Percentiles rank a stretch among this genome's conserved stretches.
Conservation (phyloP, 805 yeast species). For the Phaffomyces antillensis region DNA sequence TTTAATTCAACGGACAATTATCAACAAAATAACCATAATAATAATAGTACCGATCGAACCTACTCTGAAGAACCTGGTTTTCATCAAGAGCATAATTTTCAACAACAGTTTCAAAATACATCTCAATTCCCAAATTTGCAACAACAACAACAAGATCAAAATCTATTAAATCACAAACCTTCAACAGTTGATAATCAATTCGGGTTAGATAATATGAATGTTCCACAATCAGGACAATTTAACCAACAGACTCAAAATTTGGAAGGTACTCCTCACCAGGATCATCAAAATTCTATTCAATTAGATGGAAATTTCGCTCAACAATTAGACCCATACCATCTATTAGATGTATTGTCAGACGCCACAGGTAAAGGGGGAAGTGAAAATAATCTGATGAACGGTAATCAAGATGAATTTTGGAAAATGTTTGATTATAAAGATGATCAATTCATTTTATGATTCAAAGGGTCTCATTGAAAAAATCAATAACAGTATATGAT, state of each 20-base stretch:
- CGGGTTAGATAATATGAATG: no score
- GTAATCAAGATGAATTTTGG: slow-evolving; percentile 20
- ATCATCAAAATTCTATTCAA: not conserved
- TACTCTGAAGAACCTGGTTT: not conserved
- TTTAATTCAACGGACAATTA: not conserved
- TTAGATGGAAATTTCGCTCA: not conserved
- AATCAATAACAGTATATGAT: not conserved
- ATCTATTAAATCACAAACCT: not conserved
- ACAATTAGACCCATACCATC: slow-evolving; percentile 5
- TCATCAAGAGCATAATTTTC: slow-evolving; percentile 2
- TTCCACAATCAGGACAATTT: no score
- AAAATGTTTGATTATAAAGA: slow-evolving; percentile 20
- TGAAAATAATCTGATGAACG: slow-evolving; percentile 10
- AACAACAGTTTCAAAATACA: slow-evolving; percentile 2
- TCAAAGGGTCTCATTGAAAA: not conserved
- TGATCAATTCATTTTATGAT: slow-evolving; percentile 20
- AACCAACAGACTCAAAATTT: not conserved
- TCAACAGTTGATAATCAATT: not conserved
- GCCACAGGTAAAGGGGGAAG: slow-evolving; percentile 20
- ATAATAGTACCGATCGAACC: not conserved
- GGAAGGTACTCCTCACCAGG: not conserved
- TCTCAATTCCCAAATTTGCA: not conserved
- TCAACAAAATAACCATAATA: not conserved
- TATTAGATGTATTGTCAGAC: slow-evolving; percentile 19
- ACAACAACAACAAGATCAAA: slow-evolving; percentile 1